These are phyloP conservation scores for Cyclotella cryptica DNA, from an alignment of 108 stramenopile genomes.

Conservation along the genomic window DNA sequence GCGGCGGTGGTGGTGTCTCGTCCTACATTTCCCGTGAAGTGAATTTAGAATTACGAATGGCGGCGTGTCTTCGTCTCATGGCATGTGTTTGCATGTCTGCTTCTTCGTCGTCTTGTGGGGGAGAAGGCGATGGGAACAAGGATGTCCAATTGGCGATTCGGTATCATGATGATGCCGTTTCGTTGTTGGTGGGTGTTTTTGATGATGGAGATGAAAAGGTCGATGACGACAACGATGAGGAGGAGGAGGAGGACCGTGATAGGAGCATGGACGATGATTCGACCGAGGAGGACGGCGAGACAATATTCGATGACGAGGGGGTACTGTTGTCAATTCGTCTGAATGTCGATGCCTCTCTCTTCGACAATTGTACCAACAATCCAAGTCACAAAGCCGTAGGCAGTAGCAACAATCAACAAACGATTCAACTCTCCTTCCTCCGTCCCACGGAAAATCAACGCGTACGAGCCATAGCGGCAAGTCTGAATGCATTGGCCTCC, in stretches of 20 bases:
- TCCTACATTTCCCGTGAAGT: too few relatives aligned
- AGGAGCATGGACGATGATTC: not conserved
- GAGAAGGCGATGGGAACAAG: not conserved
- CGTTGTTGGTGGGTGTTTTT: conserved; percentile 42
- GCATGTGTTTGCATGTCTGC: conserved; percentile 18
- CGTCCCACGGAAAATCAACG: conserved; percentile 39
- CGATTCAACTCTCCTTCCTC: conserved; percentile 10
- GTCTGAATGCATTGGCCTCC: conserved; percentile 31
- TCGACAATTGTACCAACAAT: not conserved
- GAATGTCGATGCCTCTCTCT: too few relatives aligned
- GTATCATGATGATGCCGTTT: conserved; percentile 43
- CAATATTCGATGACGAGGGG: not conserved
- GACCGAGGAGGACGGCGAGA: not conserved
- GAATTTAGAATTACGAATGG: conserved; percentile 49
- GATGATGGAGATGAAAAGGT: conserved; percentile 39
- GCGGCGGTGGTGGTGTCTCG: too few relatives aligned
- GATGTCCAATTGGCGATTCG: conserved; percentile 26
- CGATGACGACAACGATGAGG: conserved; percentile 3
- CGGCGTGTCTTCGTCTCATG: conserved; percentile 28
- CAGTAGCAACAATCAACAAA: not conserved
- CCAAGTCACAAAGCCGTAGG: not conserved
- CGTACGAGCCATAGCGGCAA: conserved; percentile 36
- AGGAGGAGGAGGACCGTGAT: not conserved
- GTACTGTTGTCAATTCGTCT: too few relatives aligned
- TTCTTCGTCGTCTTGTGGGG: not conserved